Evolutionary conservation across 202 grass and related monocot species (phyloP), one percentile per base, ranked within the genome.

Genomic region (Elaeis oleifera): DNA sequence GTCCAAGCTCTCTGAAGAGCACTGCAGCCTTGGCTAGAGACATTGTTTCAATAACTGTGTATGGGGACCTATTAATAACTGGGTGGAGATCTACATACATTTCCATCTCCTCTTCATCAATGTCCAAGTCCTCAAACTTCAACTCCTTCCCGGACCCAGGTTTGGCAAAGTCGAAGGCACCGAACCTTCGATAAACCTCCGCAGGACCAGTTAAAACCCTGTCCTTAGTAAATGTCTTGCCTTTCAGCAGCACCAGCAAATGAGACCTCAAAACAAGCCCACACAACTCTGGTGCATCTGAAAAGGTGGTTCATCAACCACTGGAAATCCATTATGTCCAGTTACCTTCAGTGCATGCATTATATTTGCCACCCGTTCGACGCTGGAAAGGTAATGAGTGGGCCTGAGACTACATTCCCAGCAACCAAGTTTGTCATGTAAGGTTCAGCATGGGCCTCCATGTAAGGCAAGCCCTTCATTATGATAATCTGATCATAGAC

Each of bases 1-100:
- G 74, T 4, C 78, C 78, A 32, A 86, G 83, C 44, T 56, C 62
- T 18, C 83, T 71, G 74, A 86, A 81, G 59, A 81, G 74, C 65
- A 75, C 58, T 51, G 74, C 74, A 3, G 78, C 78, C 78, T 86
- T 86, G 25, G 61, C 66, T 23, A 86, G 71, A 58, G 83, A 86
- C 78, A 82, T 86, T 70, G 74, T 81, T 67, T 86, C 83, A 5
- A 78, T 29, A 28, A 86, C 66, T 28, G 78, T 75, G 70, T 86
- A 86, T 1, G 83, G 78, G n/a, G 78, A 86, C 9, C 65, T 63
- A 58, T 86, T 86, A 28, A 71, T 59, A 61, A 86, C 68, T 23
- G 78, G 78, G 50, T 82, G 83, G 66, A 82, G 83, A 63, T 86
- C 83, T 1, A 86, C 67, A 67, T 64, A 86, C 83, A 82, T 82